Evolutionary conservation across 1,139 yeast species (phyloP), one percentile per base, ranked within the genome.

Genomic region (Candida sp.): DNA sequence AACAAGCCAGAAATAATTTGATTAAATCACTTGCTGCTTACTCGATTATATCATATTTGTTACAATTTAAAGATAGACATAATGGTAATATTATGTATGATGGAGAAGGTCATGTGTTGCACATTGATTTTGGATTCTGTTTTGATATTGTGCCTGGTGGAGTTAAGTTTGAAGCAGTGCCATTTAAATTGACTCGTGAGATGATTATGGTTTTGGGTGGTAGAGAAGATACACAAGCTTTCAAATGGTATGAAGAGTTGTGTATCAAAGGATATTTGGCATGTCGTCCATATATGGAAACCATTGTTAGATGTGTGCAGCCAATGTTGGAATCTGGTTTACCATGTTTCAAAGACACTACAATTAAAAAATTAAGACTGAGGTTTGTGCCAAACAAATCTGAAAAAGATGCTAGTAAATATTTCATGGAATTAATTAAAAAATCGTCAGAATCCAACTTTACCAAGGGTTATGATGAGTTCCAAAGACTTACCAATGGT

Each of bases 121-220:
- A 95, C 64, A 88, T 95, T 65, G 99, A 95, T 69, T 95, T 95
- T 69, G 99, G 99, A 4, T 93, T 95, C 74, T 91, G 97, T 58
- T 95, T 95, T 64, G 99, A 95, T 67, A 93, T 95, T 66, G 98
- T 89, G 33, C 99, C 99, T 4, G 99, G 99, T 51, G 99, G 99
- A 33, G 98, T 95, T 44, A 88, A 85, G 56, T 95, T 95, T 62
- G 99, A 95, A 60, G 96, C 90, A 15, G 97, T 96, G 1, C 99
- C 99, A 12, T 95, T 95, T 74, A 95, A 95, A 62, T 78, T 95
- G 53, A 93, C 99, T 4, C 88, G 86, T 56, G 99, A 95, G 60
- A 95, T 95, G 99, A 86, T 95, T 19, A 77, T 82, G 60, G 98
- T 95, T 1, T 82, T 95, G 82, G 99, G 99, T 21, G 99, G 99